Percentiles rank a stretch among this genome's conserved stretches.
Conservation (phyloP, 352 stramenopile genomes). For the Pythium monospermum region DNA sequence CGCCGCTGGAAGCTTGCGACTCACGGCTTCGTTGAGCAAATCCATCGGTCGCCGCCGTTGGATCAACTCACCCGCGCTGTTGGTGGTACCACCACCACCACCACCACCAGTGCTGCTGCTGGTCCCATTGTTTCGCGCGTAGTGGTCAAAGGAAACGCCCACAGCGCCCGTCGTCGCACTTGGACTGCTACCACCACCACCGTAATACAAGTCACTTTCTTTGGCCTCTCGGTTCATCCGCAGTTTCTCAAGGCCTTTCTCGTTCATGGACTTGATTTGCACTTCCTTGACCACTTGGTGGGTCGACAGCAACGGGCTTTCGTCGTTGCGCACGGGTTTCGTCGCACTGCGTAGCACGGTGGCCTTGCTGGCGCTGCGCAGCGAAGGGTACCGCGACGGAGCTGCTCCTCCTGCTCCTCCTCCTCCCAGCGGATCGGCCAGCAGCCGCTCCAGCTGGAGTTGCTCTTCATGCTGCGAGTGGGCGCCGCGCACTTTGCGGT, state of each 20-base stretch:
- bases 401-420: too few relatives aligned
- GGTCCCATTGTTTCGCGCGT: constrained; percentile 4
- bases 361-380: constrained; percentile 54
- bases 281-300: constrained; percentile 85
- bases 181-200: not conserved
- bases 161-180: constrained; percentile 2
- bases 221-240: constrained; percentile 68
- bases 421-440: constrained; percentile 35
- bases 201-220: constrained; percentile 28
- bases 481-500: constrained; percentile 51
- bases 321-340: constrained; percentile 67
- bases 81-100: constrained; percentile 4
- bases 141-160: constrained; percentile 31
- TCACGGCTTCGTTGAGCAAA: constrained; percentile 53
- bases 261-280: constrained; percentile 87
- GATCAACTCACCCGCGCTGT: constrained; percentile 29
- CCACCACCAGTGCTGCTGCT: constrained; percentile 12
- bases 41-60: constrained; percentile 56
- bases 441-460: constrained; percentile 76
- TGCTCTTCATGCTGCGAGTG: constrained; percentile 73
- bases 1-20: constrained; percentile 28
- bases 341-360: constrained; percentile 56
- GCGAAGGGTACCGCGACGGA: constrained; percentile 57
- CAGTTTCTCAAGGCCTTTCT: constrained; percentile 81
- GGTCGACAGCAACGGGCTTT: constrained; percentile 45